Conservation (phyloP, 139 green algal species). For the Trebouxia sp. region DNA sequence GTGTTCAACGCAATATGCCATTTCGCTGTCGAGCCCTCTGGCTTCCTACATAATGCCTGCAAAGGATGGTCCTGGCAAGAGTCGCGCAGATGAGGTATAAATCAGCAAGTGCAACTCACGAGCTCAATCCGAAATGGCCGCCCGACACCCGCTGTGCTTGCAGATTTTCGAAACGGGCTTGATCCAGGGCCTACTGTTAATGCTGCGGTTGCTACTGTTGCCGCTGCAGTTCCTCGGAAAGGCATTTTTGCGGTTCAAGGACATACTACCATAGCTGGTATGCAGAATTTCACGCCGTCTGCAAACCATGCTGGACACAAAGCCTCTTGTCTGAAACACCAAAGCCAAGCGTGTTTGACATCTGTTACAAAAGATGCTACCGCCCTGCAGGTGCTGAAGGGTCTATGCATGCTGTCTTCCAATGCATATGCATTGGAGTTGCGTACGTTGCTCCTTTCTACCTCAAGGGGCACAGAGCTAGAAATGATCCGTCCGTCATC, state of each 20-base stretch:
- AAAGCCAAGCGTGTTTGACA: neutral
- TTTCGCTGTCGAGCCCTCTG: too few relatives aligned
- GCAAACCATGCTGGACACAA: neutral
- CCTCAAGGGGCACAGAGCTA: constrained; percentile 9
- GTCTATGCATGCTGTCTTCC: constrained; percentile 2
- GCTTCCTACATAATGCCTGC: neutral
- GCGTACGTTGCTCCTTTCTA: constrained; percentile 56
- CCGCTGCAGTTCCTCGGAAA: constrained; percentile 26
- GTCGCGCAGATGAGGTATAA: constrained; percentile 5
- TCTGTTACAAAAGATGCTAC: too few relatives aligned
- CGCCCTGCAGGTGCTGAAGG: too few relatives aligned
- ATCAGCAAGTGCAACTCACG: too few relatives aligned
- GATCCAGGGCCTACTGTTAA: neutral
- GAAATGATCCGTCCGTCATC: constrained; percentile 52
- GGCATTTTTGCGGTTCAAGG: neutral
- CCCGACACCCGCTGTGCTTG: neutral
- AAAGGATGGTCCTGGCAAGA: neutral
- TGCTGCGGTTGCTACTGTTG: constrained; percentile 26
- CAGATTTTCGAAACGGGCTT: constrained; percentile 29
- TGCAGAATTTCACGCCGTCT: too few relatives aligned
- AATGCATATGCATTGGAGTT: constrained; percentile 34
- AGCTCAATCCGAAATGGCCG: too few relatives aligned
- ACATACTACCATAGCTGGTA: neutral
- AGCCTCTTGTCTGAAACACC: neutral
- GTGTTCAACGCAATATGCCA: too few relatives aligned